These are phyloP conservation scores for Lagerstroemia speciosa DNA, from an alignment of 345 rosid genomes.

Conservation along the genomic window DNA sequence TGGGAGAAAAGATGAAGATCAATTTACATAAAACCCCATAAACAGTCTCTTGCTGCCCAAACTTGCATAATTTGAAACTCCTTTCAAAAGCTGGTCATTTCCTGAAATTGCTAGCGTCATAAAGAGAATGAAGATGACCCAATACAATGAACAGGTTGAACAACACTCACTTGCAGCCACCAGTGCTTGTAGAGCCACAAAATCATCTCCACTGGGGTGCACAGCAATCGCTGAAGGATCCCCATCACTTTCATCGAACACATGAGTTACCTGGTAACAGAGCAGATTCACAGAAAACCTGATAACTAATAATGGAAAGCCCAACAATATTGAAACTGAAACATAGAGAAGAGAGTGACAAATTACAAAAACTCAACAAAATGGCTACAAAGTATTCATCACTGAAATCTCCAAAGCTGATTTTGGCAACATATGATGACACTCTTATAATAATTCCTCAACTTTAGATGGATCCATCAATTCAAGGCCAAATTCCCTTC, in stretches of 20 bases:
- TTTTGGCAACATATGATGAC: no score
- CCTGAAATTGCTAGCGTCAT: neutral
- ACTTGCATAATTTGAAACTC: neutral
- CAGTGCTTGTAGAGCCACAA: slow-evolving; percentile 71
- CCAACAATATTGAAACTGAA: neutral
- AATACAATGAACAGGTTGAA: neutral
- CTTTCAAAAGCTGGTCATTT: neutral
- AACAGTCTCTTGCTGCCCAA: neutral
- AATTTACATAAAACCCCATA: neutral
- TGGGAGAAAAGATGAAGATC: neutral
- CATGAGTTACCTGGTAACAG: slow-evolving; percentile 39
- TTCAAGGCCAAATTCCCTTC: no score
- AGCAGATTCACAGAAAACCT: slow-evolving; percentile 8
- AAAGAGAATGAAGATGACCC: neutral
- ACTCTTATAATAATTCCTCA: no score
- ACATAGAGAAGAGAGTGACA: neutral
- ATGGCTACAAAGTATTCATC: neutral
- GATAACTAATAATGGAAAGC: no score
- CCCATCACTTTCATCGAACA: slow-evolving; percentile 65
- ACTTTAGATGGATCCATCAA: no score
- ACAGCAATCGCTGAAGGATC: slow-evolving; percentile 56
- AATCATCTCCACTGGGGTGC: slow-evolving; percentile 77
- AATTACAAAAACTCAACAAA: neutral
- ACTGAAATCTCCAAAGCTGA: no score
- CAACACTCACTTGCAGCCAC: slow-evolving; percentile 72